Base-by-base conservation (phyloP, 257 asterid species). In the Plectranthus barbatus region DNA sequence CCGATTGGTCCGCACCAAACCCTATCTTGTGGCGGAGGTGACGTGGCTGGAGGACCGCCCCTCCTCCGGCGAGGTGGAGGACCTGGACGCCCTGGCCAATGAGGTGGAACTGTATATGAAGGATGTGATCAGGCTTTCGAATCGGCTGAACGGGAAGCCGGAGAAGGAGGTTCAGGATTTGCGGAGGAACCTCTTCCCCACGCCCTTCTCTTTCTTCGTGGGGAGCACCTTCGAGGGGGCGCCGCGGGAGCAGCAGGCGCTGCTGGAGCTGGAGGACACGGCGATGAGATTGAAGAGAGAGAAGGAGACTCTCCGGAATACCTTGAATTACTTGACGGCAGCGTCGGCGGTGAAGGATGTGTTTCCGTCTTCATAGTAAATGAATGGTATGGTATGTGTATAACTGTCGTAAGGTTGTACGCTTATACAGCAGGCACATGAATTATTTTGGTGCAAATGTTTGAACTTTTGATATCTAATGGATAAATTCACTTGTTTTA, bases 291-390 rank as follows among this genome's bases (percentile, higher is more conserved):
- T 93, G 83, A 93, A 87, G 79, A 76, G 96, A 63, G 99, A 93
- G 81, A 93, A 87, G 75, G 97, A 93, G 81, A 93, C 97, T 1
- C 84, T 93, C 79, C 81, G 83, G 80, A 93, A 93, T 69, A 93
- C 97, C 1, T 64, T 93, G 81, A 93, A 93, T 74, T 93, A 93
- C 73, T 75, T 93, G 78, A 76, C 91, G 3, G 99, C 99, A 0
- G 97, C 97, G 0, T 89, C 99, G 17, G 99, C 99, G 8, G 97
- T 93, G 20, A 93, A 93, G 74, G 99, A 93, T 55, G 97, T 87
- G 39, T 93, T 93, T 33, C 99, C 96, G 0, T 87, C 99, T 29
- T 59, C 97, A 29, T 87, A 68, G 39, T 57, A 19, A 47, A 19
- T 56, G 65, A 65, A 42, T 17, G 58, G n/a, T 49, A 17, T 46